Percentiles rank a stretch among this genome's conserved stretches.
phyloP scores from a whole-genome alignment of 495 filamentous ascomycete species.

The Cairneyella variabilis region DNA sequence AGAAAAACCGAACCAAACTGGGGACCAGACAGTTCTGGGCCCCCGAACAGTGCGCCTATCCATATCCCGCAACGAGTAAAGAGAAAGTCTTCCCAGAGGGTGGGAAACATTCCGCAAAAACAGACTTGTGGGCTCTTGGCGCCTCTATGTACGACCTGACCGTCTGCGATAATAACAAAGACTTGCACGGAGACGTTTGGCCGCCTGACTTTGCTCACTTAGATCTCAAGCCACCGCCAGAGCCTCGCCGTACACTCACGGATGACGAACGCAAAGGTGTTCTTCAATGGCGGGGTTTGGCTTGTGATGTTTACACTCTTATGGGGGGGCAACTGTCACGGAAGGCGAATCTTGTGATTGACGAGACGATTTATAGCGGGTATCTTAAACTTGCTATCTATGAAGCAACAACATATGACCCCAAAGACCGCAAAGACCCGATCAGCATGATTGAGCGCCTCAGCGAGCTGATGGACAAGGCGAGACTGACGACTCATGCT shows the following conservation, averaged over 20 bases:
- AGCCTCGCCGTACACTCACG: too few species aligned
- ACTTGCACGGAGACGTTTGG: neutral
- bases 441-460: neutral
- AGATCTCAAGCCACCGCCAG: too few species aligned
- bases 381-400: conserved; percentile 3
- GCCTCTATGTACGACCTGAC: conserved; percentile 15
- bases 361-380: neutral
- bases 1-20: neutral
- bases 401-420: neutral
- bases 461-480: neutral
- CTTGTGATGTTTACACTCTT: too few species aligned
- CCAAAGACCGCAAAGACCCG: neutral
- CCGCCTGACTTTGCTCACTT: neutral
- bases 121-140: conserved; percentile 25
- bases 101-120: conserved; percentile 12
- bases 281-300: too few species aligned
- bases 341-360: too few species aligned
- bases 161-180: neutral
- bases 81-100: conserved; percentile 7
- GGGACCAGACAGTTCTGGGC: conserved; percentile 17
- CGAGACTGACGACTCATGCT: neutral
- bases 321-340: too few species aligned
- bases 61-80: conserved; percentile 8
- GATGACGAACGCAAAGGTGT: too few species aligned
- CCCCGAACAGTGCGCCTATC: conserved; percentile 19